Evolutionary conservation across 2,329 filamentous ascomycete genomes (phyloP).

Genomic region (Hirsutella rhossiliensis): DNA sequence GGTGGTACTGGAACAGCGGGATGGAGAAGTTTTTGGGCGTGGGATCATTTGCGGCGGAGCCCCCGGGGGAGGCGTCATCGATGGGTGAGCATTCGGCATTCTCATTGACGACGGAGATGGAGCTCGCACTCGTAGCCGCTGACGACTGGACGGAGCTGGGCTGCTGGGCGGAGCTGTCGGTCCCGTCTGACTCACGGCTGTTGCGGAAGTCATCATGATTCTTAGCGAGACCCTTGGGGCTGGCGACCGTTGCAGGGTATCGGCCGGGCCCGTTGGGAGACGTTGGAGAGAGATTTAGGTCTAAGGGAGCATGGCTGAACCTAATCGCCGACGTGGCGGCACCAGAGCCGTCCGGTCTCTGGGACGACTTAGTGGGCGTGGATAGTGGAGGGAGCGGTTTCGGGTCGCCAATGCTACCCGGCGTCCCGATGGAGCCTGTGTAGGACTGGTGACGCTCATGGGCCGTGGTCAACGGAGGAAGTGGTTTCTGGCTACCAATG

Average conservation of each 20-base stretch:
- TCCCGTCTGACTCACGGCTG: constrained; percentile 42
- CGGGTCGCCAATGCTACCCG: neutral
- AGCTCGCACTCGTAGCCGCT: constrained; percentile 43
- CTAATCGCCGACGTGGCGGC: constrained; percentile 5
- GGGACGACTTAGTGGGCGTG: neutral
- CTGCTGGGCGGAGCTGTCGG: constrained; percentile 35
- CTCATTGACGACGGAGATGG: constrained; percentile 39
- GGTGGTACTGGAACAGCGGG: constrained; percentile 50
- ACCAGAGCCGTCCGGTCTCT: neutral
- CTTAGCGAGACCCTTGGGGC: constrained; percentile 16
- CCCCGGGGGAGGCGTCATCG: constrained; percentile 32
- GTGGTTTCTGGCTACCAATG: too few relatives aligned
- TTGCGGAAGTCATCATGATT: constrained; percentile 29
- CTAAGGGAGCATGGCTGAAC: constrained; percentile 6
- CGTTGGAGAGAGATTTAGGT: constrained; percentile 8
- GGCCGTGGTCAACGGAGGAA: too few relatives aligned
- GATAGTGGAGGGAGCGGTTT: neutral
- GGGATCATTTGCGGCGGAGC: constrained; percentile 35
- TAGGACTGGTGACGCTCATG: too few relatives aligned
- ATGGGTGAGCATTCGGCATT: constrained; percentile 28
- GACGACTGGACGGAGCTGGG: constrained; percentile 38
- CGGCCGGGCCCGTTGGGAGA: constrained; percentile 10
- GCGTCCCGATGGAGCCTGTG: too few relatives aligned
- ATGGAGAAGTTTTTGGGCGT: constrained; percentile 30
- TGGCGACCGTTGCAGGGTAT: constrained; percentile 20